phyloP scores from a whole-genome alignment of 352 stramenopile species.

The Pythium brachiatum region DNA sequence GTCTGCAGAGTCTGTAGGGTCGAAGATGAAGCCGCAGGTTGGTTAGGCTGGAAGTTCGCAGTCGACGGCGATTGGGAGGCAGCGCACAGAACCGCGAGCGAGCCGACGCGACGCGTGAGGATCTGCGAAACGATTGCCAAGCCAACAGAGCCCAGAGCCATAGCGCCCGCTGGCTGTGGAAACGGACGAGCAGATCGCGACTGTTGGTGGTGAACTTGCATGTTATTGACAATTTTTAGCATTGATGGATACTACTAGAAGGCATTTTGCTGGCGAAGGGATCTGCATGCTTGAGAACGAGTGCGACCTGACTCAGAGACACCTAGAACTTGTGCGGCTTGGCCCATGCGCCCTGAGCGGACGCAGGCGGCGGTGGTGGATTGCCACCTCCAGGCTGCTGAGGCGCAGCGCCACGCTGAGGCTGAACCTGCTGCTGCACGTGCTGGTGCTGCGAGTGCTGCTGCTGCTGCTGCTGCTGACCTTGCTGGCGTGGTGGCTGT shows the following conservation, averaged over 20 bases:
- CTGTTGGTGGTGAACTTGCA: neutral
- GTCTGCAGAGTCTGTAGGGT: neutral
- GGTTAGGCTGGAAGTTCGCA: neutral
- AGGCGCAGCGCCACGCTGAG: constrained; percentile 4
- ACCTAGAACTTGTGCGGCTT: constrained; percentile 70
- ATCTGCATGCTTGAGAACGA: neutral
- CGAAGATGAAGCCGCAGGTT: neutral
- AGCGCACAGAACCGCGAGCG: neutral
- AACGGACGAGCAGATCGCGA: constrained; percentile 5
- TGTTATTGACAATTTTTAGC: constrained; percentile 16
- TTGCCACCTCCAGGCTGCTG: constrained; percentile 3
- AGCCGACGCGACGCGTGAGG: neutral
- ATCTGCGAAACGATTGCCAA: neutral
- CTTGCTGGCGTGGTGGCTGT: constrained; percentile 4
- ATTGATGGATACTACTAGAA: neutral
- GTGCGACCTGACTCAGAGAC: no score
- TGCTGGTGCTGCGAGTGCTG: neutral
- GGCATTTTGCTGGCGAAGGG: neutral
- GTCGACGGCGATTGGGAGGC: constrained; percentile 1
- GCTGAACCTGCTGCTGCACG: neutral
- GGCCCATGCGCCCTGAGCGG: constrained; percentile 45
- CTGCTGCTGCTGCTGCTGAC: constrained; percentile 11
- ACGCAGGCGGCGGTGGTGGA: constrained; percentile 11
- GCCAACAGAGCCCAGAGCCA: neutral
- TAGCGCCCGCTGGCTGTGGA: neutral